Percentiles rank a stretch among this genome's conserved stretches.
phyloP scores from a whole-genome alignment of 768 basidiomycete genomes.

The Fomitopsis pulvina region DNA sequence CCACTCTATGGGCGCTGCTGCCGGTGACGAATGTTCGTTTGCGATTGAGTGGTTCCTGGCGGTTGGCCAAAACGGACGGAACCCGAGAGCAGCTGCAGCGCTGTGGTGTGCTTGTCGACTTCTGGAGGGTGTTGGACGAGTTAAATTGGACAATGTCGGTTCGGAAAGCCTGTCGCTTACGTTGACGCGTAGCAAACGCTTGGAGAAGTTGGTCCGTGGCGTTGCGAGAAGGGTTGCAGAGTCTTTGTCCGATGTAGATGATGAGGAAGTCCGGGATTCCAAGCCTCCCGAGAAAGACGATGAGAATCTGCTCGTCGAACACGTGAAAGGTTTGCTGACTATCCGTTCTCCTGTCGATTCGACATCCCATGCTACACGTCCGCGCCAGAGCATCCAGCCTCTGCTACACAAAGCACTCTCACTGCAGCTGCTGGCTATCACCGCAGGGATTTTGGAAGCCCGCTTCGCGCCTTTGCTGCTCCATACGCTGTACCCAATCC shows the following conservation, averaged over 20 bases:
- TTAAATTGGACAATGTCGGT: constrained; percentile 34
- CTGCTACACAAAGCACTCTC: constrained; percentile 64
- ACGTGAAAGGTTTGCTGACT: constrained; percentile 56
- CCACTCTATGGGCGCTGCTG: constrained; percentile 59
- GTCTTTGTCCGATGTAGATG: constrained; percentile 53
- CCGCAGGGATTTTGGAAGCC: constrained; percentile 64
- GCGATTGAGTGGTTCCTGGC: constrained; percentile 80
- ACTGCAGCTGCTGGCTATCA: constrained; percentile 69
- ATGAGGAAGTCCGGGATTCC: constrained; percentile 24
- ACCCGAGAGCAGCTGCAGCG: constrained; percentile 52
- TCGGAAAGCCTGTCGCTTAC: neutral
- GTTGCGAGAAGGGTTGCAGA: constrained; percentile 61
- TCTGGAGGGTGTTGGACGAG: constrained; percentile 60
- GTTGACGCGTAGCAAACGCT: constrained; percentile 33
- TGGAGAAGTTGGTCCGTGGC: constrained; percentile 60
- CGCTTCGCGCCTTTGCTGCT: constrained; percentile 72
- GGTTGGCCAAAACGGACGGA: constrained; percentile 39
- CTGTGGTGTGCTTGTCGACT: constrained; percentile 81
- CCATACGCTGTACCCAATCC: constrained; percentile 75
- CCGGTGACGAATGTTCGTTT: constrained; percentile 62
- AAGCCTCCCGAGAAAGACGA: constrained; percentile 23
- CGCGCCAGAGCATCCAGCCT: constrained; percentile 38
- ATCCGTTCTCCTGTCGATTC: constrained; percentile 38
- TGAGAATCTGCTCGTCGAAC: constrained; percentile 44
- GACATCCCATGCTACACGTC: constrained; percentile 10